Evolutionary conservation across 345 rosid species (phyloP), one percentile per base, ranked within the genome.

Genomic region (Acer campestre): DNA sequence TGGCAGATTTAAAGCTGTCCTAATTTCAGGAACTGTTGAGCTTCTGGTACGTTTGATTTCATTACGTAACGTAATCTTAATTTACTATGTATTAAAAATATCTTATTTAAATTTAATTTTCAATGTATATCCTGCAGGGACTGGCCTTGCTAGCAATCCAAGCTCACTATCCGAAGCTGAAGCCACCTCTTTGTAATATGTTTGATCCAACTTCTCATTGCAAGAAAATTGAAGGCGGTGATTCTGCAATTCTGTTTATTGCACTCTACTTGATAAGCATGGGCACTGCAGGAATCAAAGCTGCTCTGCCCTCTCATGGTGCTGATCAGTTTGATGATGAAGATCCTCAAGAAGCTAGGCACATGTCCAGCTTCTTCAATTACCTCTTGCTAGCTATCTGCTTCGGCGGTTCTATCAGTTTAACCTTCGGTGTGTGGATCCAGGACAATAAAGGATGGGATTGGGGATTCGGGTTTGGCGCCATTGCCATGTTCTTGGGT

Each of bases 391-490:
- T 89, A 1, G 79, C 79, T 1, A 0, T 85, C 3, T 86, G 89
- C 72, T 0, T 74, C 1, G 93, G 95, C 2, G 87, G 84, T 16
- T 83, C 85, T 20, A 58, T 76, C 22, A 85, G 91, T 77, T 74
- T 88, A 44, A 84, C 91, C 0, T 78, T 91, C 62, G 9, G 84
- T 7, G 89, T 89, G 18, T 88, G 91, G 92, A 63, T 91, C 42
- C 86, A 91, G 66, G 88, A 86, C 71, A 61, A 88, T 48, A 86
- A 65, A 82, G 93, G 93, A 25, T 89, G 91, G 90, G 92, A 85
- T 71, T 82, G 83, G 85, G 90, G 91, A 20, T 85, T 91, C 12
- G 83, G 84, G 20, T 0, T 88, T 35, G 42, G 83, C 11, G 18
- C 84, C 6, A 5, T 77, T 23, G 77, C 88, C 51, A 76, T 89